phyloP scores from a whole-genome alignment of 73 alveolate species.

The Blepharisma japonicum region DNA sequence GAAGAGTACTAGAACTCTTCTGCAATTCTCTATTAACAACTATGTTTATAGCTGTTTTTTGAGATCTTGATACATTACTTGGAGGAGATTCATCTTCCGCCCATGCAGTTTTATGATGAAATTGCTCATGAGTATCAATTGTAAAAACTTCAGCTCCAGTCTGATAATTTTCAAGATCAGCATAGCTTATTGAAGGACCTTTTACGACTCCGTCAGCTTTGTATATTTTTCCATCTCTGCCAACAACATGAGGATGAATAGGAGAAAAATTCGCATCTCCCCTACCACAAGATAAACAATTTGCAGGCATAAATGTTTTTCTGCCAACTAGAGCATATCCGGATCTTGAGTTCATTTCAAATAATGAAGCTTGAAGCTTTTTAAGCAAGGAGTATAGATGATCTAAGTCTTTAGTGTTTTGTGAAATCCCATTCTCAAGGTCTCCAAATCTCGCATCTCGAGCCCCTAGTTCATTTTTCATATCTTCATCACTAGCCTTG shows the following conservation, averaged over 20 bases:
- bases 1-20: no score
- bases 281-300: conserved; percentile 32
- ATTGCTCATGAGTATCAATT: not conserved
- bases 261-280: conserved; percentile 1
- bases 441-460: not conserved
- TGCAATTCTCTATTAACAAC: no score
- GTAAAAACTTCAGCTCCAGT: conserved; percentile 10
- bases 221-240: conserved; percentile 11
- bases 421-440: not conserved
- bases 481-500: conserved; percentile 21
- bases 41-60: no score
- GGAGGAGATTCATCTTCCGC: not conserved
- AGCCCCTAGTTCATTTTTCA: not conserved
- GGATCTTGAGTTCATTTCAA: not conserved
- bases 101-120: not conserved
- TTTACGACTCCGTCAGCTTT: not conserved
- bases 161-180: not conserved
- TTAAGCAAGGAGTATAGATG: not conserved
- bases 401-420: not conserved
- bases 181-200: not conserved
- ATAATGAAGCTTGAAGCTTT: not conserved
- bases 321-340: not conserved
- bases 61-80: no score
- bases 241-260: not conserved
- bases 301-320: not conserved